A percentile compares a stretch with the other conserved stretches of the same genome.
Evolutionary conservation across 257 asterid genomes (phyloP).

Genomic region (Linderniella brevidens): DNA sequence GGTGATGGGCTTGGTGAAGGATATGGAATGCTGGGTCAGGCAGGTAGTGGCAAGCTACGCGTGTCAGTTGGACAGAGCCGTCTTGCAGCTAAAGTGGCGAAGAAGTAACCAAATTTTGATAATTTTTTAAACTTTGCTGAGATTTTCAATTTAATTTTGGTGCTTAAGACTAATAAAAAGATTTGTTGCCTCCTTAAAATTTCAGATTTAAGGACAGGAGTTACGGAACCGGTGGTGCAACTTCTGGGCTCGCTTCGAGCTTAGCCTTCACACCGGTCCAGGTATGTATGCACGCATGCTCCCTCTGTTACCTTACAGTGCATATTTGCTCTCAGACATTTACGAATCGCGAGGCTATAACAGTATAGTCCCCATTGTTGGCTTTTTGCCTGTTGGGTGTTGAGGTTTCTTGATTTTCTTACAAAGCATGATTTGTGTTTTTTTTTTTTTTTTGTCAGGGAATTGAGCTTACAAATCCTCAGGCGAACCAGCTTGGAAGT

Average conservation of each 20-base stretch:
- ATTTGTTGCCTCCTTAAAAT: slow-evolving; percentile 2
- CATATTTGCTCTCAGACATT: neutral
- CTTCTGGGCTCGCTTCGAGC: slow-evolving; percentile 93
- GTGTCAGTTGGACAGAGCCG: slow-evolving; percentile 67
- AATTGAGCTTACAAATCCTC: slow-evolving; percentile 90
- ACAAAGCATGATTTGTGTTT: slow-evolving; percentile 1
- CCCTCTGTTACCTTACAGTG: neutral
- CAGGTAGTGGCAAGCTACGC: slow-evolving; percentile 92
- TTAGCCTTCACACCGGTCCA: slow-evolving; percentile 98
- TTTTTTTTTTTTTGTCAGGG: slow-evolving; percentile 34
- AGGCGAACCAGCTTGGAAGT: slow-evolving; percentile 71
- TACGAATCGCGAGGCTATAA: too few relatives aligned
- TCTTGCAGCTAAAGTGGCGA: slow-evolving; percentile 84
- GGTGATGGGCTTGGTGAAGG: slow-evolving; percentile 99
- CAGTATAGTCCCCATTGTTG: too few relatives aligned
- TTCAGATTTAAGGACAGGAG: slow-evolving; percentile 69
- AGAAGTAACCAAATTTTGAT: slow-evolving; percentile 34
- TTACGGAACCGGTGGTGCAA: slow-evolving; percentile 74
- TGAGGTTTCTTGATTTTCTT: neutral
- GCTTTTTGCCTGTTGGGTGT: too few relatives aligned
- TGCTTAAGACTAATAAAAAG: too few relatives aligned
- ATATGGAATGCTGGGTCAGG: slow-evolving; percentile 99
- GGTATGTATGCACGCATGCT: slow-evolving; percentile 29
- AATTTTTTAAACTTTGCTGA: neutral
- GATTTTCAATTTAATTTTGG: neutral